A percentile compares a stretch with the other conserved stretches of the same genome.
phyloP scores from a whole-genome alignment of 371 early-diverging fungal genomes.

The Umbelopsis sp. region DNA sequence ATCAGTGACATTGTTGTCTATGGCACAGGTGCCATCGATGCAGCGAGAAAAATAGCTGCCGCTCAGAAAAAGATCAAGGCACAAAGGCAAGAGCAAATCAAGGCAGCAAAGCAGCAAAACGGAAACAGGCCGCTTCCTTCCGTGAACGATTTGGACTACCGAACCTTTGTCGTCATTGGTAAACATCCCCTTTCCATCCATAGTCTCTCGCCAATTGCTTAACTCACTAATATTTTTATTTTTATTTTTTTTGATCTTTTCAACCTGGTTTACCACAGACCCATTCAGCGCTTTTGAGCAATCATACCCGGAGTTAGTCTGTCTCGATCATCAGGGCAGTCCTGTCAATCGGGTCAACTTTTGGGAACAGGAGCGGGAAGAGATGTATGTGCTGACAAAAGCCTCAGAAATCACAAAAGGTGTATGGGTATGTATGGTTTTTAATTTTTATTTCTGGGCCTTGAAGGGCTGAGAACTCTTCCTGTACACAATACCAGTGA shows the following conservation, averaged over 20 bases:
- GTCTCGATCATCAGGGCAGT: conserved; percentile 43
- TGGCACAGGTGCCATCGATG: conserved; percentile 37
- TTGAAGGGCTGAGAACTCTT: too few relatives aligned
- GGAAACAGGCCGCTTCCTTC: conserved; percentile 31
- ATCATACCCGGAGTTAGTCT: conserved; percentile 51
- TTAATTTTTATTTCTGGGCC: neutral
- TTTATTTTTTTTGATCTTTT: too few relatives aligned
- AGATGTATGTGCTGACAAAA: conserved; percentile 62
- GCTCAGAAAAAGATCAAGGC: conserved; percentile 48
- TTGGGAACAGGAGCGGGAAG: conserved; percentile 54
- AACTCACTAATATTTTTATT: too few relatives aligned
- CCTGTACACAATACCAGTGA: too few relatives aligned
- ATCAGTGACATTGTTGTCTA: conserved; percentile 62
- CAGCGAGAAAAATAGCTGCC: conserved; percentile 43
- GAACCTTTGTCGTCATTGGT: conserved; percentile 55
- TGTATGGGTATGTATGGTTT: conserved; percentile 56
- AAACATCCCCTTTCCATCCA: conserved; percentile 14
- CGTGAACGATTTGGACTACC: conserved; percentile 43
- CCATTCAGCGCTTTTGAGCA: conserved; percentile 53
- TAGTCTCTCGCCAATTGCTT: too few relatives aligned
- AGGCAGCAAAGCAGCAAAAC: conserved; percentile 19
- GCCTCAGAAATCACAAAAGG: conserved; percentile 56
- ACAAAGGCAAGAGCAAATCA: conserved; percentile 23
- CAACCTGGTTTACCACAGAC: conserved; percentile 27
- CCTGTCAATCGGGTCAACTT: conserved; percentile 48